phyloP scores from a whole-genome alignment of 1,139 yeast species.

The Geotrichum citri-aurantii region DNA sequence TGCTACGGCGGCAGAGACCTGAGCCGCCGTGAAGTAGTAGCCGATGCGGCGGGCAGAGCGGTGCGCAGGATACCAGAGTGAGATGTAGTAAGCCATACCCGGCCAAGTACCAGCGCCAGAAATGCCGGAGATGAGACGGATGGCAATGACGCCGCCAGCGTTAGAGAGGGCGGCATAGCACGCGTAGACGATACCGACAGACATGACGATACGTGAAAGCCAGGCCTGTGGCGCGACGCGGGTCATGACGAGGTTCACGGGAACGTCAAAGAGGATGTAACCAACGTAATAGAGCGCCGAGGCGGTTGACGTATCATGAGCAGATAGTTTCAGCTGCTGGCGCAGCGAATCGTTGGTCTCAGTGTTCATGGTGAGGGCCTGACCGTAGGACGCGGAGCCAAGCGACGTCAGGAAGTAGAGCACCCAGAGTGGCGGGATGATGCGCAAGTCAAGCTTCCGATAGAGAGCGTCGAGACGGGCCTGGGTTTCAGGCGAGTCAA shows the following conservation, averaged over 20 bases:
- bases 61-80: slow-evolving; percentile 81
- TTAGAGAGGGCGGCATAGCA: slow-evolving; percentile 59
- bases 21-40: slow-evolving; percentile 88
- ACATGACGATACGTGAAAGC: slow-evolving; percentile 70
- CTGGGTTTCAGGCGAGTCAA: slow-evolving; percentile 18
- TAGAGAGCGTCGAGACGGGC: slow-evolving; percentile 54
- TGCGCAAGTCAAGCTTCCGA: slow-evolving; percentile 59
- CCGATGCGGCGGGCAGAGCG: slow-evolving; percentile 77
- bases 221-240: slow-evolving; percentile 76
- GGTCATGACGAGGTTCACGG: slow-evolving; percentile 86
- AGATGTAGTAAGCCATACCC: slow-evolving; percentile 77
- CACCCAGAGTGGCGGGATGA: slow-evolving; percentile 80
- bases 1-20: slow-evolving; percentile 77
- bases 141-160: slow-evolving; percentile 59
- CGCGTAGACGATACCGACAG: slow-evolving; percentile 71
- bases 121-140: slow-evolving; percentile 68
- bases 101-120: slow-evolving; percentile 95
- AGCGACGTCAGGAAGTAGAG: slow-evolving; percentile 75
- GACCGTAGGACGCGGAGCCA: slow-evolving; percentile 72
- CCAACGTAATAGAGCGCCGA: slow-evolving; percentile 81
- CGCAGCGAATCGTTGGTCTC: slow-evolving; percentile 56
- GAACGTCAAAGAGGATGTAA: slow-evolving; percentile 75
- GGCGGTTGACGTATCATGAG: slow-evolving; percentile 64
- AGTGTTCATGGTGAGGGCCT: slow-evolving; percentile 74
- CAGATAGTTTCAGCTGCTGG: slow-evolving; percentile 47